A percentile compares a stretch with the other conserved stretches of the same genome.
Evolutionary conservation across 495 filamentous ascomycete genomes (phyloP).

Genomic region (Hypomontagnella submonticulosa): DNA sequence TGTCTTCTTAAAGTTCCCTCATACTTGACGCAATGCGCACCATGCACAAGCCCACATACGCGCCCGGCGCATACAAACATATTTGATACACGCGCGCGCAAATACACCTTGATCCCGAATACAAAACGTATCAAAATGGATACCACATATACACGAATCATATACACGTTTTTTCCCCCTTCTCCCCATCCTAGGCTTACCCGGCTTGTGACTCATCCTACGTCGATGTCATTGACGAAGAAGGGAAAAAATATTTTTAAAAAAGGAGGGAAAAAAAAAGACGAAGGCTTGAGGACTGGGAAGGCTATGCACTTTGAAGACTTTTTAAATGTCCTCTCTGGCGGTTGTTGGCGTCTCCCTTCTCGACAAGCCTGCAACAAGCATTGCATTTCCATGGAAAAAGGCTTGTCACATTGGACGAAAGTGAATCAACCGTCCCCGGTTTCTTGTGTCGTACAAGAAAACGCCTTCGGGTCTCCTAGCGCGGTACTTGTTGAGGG

Average conservation of each 20-base stretch:
- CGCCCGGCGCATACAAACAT: slow-evolving; percentile 26
- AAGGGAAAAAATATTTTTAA: background rate
- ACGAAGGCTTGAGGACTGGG: background rate
- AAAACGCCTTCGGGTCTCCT: slow-evolving; percentile 31
- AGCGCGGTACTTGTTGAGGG: slow-evolving; percentile 33
- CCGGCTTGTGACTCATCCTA: background rate
- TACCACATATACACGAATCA: slow-evolving; percentile 8
- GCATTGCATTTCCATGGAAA: slow-evolving; percentile 22
- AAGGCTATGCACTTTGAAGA: slow-evolving; percentile 9
- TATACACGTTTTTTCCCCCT: background rate
- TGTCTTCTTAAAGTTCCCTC: slow-evolving; percentile 9
- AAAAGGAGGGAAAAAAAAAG: background rate
- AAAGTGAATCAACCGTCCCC: slow-evolving; percentile 34
- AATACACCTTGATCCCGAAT: slow-evolving; percentile 8
- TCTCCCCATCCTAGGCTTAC: background rate
- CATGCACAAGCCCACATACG: slow-evolving; percentile 33
- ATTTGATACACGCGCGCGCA: slow-evolving; percentile 9
- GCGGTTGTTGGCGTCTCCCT: background rate
- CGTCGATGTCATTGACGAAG: background rate
- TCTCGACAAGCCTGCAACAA: background rate
- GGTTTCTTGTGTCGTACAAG: slow-evolving; percentile 40
- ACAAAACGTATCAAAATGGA: background rate
- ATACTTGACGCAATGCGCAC: slow-evolving; percentile 15
- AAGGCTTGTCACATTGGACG: slow-evolving; percentile 33
- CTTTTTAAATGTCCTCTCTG: slow-evolving; percentile 20